These are phyloP conservation scores for Kazachstania viticola DNA, from an alignment of 805 yeast genomes.

Conservation along the genomic window DNA sequence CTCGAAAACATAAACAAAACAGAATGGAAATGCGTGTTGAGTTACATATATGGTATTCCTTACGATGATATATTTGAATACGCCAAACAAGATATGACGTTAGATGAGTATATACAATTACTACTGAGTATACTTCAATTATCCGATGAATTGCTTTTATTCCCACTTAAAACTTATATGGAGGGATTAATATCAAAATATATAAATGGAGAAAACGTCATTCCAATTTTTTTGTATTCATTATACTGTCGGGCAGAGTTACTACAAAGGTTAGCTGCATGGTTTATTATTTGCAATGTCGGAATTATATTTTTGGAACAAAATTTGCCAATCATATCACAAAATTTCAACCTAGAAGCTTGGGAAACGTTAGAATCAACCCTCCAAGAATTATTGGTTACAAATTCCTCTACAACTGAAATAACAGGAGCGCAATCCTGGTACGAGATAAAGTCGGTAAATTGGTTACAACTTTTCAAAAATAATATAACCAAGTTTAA, in stretches of 20 bases:
- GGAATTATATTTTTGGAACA: conserved; percentile 47
- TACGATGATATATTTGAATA: conserved; percentile 8
- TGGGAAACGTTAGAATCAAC: conserved; percentile 20
- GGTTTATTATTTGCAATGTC: conserved; percentile 57
- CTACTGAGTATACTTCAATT: conserved; percentile 48
- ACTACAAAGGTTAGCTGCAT: conserved; percentile 48
- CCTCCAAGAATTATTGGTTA: conserved; percentile 1
- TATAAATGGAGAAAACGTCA: conserved; percentile 48
- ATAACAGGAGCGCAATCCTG: conserved; percentile 10
- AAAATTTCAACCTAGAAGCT: conserved; percentile 11
- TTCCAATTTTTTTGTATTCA: conserved; percentile 44
- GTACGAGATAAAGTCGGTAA: conserved; percentile 22
- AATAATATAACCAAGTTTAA: conserved; percentile 29
- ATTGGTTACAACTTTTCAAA: conserved; percentile 27
- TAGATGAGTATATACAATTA: conserved; percentile 9
- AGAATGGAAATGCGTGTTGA: conserved; percentile 40
- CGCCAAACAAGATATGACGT: conserved; percentile 10
- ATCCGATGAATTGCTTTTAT: conserved; percentile 52
- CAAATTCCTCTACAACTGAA: neutral
- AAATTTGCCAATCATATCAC: conserved; percentile 26
- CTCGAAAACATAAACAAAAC: conserved; percentile 29
- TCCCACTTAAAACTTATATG: conserved; percentile 46
- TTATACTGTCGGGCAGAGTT: conserved; percentile 39
- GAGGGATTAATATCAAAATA: conserved; percentile 50
- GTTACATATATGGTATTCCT: conserved; percentile 43